Evolutionary conservation across 305 asterid species (phyloP), one percentile per base, ranked within the genome.

Genomic region (Fraxinus albicans): DNA sequence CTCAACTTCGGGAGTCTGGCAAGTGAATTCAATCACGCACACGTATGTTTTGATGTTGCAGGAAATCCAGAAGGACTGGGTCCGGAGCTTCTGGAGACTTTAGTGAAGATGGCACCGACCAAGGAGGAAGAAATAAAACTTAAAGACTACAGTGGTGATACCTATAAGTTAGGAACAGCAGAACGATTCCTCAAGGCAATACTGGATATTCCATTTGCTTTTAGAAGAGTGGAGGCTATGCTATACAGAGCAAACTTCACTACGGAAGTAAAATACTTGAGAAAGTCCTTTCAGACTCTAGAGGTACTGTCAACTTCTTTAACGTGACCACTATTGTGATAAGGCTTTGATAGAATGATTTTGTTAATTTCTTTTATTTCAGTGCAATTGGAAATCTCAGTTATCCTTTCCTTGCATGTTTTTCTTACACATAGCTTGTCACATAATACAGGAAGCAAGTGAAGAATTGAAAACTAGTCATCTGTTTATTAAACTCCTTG

Each of bases 81-180:
- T 40, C 79, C 92, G 6, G 94, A 92, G 84, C 89, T 92, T 77
- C 86, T 92, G 70, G 93, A 89, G 88, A 92, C 91, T 55, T 81
- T 92, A 84, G 90, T 87, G 81, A 92, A 92, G 87, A 92, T 92
- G 96, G 92, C 96, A 85, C 96, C 96, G 44, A 92, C 92, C 80
- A 87, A 85, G 84, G 95, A 92, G 80, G 95, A 92, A 84, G 94
- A 90, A 81, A 87, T 86, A 77, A 90, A 90, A 74, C 92, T 92
- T 69, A 85, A 85, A 88, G 81, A 84, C 33, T 90, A 85, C 84
- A 79, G 83, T 1, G 90, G 86, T 55, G 92, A 86, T 29, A 83
- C 77, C 79, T 84, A 89, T 2, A 91, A 90, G 55, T 65, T 92
- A 47, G 96, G 96, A 34, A 73, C 92, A 4, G 92, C 94, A 4